Percentiles rank a stretch among this genome's conserved stretches.
Conservation (phyloP, 169 alveolate species). For the Plasmodium cynomolgi region DNA sequence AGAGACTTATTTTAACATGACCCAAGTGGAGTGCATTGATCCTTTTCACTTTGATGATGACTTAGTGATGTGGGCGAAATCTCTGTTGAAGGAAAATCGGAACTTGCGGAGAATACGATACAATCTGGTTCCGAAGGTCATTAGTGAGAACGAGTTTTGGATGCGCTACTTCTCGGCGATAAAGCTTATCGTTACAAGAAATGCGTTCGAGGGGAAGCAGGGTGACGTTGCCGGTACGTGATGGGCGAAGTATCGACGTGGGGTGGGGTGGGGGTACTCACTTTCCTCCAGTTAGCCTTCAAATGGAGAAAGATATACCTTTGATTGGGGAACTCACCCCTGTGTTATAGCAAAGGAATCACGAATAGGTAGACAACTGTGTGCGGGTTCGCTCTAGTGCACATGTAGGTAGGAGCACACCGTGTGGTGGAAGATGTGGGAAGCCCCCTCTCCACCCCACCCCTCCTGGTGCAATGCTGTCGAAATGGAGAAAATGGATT, state of each 20-base stretch:
- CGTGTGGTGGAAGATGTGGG: too few species aligned
- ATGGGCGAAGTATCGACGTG: neutral
- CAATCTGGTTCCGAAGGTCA: conserved; percentile 32
- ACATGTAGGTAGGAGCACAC: too few species aligned
- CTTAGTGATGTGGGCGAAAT: conserved; percentile 36
- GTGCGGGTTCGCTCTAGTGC: too few species aligned
- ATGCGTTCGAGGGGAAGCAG: neutral
- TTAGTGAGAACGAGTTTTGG: conserved; percentile 69
- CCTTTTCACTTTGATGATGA: conserved; percentile 28
- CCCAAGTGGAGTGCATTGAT: conserved; percentile 17
- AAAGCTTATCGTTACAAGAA: conserved; percentile 27
- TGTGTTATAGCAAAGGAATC: too few species aligned
- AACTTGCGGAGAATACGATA: conserved; percentile 39
- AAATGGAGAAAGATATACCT: too few species aligned
- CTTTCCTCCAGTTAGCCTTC: too few species aligned
- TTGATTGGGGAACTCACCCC: too few species aligned
- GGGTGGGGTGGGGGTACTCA: neutral
- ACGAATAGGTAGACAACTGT: too few species aligned
- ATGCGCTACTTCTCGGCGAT: conserved; percentile 38
- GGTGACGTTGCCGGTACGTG: neutral
- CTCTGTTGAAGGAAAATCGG: conserved; percentile 31
- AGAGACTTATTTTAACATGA: conserved; percentile 39
- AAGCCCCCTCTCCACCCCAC: too few species aligned
- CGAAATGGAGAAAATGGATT: too few species aligned
- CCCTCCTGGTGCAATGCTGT: too few species aligned